Conservation (phyloP, 1,139 yeast species). For the Blastobotrys ciferrii region DNA sequence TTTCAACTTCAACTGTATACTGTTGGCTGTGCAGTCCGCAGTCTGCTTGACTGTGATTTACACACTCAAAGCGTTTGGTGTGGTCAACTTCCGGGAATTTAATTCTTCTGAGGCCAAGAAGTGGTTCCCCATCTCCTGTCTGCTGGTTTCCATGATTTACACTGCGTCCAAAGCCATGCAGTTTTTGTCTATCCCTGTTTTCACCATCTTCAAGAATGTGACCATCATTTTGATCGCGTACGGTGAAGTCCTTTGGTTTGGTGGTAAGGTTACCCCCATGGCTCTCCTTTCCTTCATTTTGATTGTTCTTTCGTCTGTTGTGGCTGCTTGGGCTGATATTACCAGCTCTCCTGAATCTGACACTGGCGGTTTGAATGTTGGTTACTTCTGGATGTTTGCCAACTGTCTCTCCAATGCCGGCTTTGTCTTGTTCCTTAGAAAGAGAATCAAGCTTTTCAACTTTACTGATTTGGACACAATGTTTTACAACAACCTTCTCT, state of each 20-base stretch:
- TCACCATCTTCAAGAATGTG: constrained; percentile 95
- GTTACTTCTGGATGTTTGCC: constrained; percentile 94
- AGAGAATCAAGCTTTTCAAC: constrained; percentile 93
- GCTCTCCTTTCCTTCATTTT: constrained; percentile 81
- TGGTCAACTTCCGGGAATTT: constrained; percentile 83
- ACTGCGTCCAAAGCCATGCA: constrained; percentile 95
- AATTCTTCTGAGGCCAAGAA: constrained; percentile 86
- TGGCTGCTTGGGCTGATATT: constrained; percentile 91
- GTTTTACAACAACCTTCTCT: constrained; percentile 93
- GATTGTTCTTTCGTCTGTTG: constrained; percentile 90
- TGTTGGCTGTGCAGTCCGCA: constrained; percentile 52
- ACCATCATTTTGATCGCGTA: constrained; percentile 95
- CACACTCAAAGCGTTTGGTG: constrained; percentile 64
- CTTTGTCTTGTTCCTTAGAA: constrained; percentile 91
- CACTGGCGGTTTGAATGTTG: constrained; percentile 49
- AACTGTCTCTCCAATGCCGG: constrained; percentile 94
- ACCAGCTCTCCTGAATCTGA: constrained; percentile 33
- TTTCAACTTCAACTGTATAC: constrained; percentile 88
- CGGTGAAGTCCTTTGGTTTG: constrained; percentile 97
- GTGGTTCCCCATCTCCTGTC: constrained; percentile 85
- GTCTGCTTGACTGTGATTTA: constrained; percentile 79
- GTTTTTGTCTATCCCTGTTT: constrained; percentile 87
- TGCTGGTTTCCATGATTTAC: constrained; percentile 91
- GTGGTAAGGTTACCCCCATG: constrained; percentile 88
- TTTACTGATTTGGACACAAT: constrained; percentile 97